Conservation (phyloP, 1,284 basidiomycete species). For the Ganoderma lucidum region DNA sequence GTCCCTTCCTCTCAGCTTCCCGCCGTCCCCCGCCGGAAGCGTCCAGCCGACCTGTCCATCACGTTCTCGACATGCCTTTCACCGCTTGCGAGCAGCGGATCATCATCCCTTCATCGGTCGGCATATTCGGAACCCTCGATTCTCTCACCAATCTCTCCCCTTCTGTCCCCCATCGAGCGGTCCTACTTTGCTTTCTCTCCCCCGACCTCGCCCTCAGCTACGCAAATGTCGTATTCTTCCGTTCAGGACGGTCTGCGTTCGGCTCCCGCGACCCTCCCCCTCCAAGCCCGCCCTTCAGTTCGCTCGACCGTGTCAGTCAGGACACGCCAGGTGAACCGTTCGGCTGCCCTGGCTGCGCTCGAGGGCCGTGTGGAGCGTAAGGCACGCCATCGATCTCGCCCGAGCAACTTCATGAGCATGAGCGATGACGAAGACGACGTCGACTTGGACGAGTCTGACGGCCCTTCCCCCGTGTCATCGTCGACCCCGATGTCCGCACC, state of each 20-base stretch:
- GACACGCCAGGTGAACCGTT: constrained; percentile 47
- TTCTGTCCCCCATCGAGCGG: constrained; percentile 32
- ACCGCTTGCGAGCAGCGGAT: constrained; percentile 17
- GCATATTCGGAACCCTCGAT: constrained; percentile 43
- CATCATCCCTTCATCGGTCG: constrained; percentile 34
- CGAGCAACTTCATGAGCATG: constrained; percentile 70
- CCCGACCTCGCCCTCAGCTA: constrained; percentile 27
- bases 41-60: constrained; percentile 36
- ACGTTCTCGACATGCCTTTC: constrained; percentile 35
- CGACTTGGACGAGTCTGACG: constrained; percentile 24
- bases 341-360: constrained; percentile 66
- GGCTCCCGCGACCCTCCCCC: constrained; percentile 18
- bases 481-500: constrained; percentile 1
- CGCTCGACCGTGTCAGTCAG: constrained; percentile 39
- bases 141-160: constrained; percentile 43
- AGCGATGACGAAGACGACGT: constrained; percentile 65
- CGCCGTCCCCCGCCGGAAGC: constrained; percentile 28
- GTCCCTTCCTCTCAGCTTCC: constrained; percentile 57
- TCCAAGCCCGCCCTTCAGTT: constrained; percentile 35
- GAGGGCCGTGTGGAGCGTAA: constrained; percentile 55
- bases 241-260: constrained; percentile 17
- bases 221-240: constrained; percentile 18
- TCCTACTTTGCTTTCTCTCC: constrained; percentile 38
- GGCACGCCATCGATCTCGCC: constrained; percentile 30
- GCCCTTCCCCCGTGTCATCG: constrained; percentile 4